Evolutionary conservation across 306 rosid genomes (phyloP), one percentile per base, ranked within the genome.

Genomic region (Dalbergia cochinchinensis): DNA sequence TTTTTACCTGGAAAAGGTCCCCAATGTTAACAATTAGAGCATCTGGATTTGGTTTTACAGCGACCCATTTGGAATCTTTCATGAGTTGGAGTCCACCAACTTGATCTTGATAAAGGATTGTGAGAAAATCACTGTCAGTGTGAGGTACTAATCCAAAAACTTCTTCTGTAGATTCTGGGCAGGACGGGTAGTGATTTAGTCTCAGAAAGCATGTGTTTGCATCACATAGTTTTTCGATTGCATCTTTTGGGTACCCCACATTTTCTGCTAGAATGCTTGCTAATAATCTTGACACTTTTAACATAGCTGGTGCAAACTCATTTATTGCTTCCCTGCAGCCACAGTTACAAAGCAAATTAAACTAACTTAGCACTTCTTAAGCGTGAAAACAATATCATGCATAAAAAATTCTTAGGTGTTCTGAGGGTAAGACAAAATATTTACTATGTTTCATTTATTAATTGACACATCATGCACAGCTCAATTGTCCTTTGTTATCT

Each of bases 11-110:
- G 71, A 94, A 88, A 80, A 94, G 98, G 83, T 94, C 98, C 37
- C 98, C 98, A 75, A 94, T 85, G 86, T 94, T 94, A 67, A 94
- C 93, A 62, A 92, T 90, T 1, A 94, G 94, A 73, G 96, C 96
- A 35, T 94, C 88, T 69, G 89, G 92, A 53, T 87, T 94, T 67
- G 98, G 97, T 83, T 90, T 92, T 16, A 92, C 97, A 34, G 96
- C 89, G 3, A 94, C 93, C 98, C 97, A 92, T 82, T 89, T 87
- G 86, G 90, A 87, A 78, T 90, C 96, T 86, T 94, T 94, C 97
- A 92, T 88, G 76, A 94, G 97, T 58, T 92, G 94, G 69, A 94
- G 97, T 31, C 98, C 98, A 22, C 98, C 97, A 13, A 90, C 96
- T 45, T 90, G 85, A 80, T 94, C 98, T 87, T 94, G 98, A 79